A percentile compares a stretch with the other conserved stretches of the same genome.
Conservation (phyloP, 2,329 filamentous ascomycete species). For the Colletotrichum endophyticum region DNA sequence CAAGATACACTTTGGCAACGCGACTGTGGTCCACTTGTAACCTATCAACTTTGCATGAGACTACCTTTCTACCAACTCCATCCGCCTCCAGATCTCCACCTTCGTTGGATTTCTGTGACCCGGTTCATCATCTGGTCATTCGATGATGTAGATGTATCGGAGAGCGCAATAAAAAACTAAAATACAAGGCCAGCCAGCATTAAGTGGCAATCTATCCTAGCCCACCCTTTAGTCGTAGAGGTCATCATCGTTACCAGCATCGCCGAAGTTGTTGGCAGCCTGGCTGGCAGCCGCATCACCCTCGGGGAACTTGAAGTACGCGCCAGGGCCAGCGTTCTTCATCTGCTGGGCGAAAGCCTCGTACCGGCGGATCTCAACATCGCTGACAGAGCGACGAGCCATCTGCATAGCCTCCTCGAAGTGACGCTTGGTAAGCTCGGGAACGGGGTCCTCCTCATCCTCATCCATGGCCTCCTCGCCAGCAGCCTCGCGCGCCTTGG, state of each 20-base stretch:
- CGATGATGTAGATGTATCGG: conserved; percentile 37
- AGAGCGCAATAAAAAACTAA: conserved; percentile 48
- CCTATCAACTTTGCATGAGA: conserved; percentile 11
- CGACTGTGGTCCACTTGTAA: background rate
- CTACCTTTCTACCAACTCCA: conserved; percentile 24
- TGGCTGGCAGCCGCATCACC: conserved; percentile 68
- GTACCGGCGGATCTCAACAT: conserved; percentile 97
- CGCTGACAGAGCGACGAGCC: conserved; percentile 90
- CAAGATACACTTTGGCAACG: background rate
- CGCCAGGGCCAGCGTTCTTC: conserved; percentile 96
- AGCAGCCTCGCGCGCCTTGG: conserved; percentile 86
- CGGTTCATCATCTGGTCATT: conserved; percentile 12
- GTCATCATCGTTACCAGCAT: conserved; percentile 92
- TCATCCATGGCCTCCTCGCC: conserved; percentile 88
- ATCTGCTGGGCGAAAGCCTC: conserved; percentile 98
- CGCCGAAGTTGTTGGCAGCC: conserved; percentile 73
- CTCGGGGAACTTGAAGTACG: conserved; percentile 96
- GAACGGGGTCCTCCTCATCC: conserved; percentile 88
- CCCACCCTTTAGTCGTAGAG: conserved; percentile 82
- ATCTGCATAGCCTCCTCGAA: conserved; percentile 99
- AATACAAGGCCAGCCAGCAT: conserved; percentile 43
- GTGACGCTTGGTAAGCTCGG: conserved; percentile 92
- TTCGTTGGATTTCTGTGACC: background rate
- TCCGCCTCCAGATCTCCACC: conserved; percentile 12
- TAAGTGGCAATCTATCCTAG: conserved; percentile 24